These are phyloP conservation scores for Didymosphaeria variabile DNA, from an alignment of 2,329 filamentous ascomycete species.

Conservation along the genomic window DNA sequence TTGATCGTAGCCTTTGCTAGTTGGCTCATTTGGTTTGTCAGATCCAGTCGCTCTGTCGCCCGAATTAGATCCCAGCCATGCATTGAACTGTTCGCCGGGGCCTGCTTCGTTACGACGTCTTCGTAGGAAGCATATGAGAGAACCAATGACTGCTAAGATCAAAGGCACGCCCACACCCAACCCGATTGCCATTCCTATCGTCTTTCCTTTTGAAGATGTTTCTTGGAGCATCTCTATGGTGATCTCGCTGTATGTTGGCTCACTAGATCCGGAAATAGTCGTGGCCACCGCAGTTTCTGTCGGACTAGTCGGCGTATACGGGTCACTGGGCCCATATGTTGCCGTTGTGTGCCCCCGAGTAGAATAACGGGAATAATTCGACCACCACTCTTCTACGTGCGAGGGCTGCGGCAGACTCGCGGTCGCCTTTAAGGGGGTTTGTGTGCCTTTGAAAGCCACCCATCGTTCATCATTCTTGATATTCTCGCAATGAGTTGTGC, in stretches of 20 bases:
- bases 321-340: neutral
- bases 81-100: neutral
- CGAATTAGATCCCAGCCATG: neutral
- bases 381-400: constrained; percentile 15
- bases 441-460: constrained; percentile 17
- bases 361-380: constrained; percentile 7
- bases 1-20: constrained; percentile 8
- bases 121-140: constrained; percentile 12
- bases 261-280: neutral
- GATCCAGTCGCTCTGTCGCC: neutral
- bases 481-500: constrained; percentile 16
- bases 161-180: constrained; percentile 17
- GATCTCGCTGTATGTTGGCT: neutral
- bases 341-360: neutral
- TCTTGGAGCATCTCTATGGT: neutral
- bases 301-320: neutral
- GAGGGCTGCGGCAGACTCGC: constrained; percentile 14
- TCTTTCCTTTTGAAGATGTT: neutral
- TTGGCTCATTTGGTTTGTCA: neutral
- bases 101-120: constrained; percentile 5
- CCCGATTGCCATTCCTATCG: constrained; percentile 10
- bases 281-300: neutral
- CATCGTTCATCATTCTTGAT: constrained; percentile 11
- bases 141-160: constrained; percentile 12
- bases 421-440: constrained; percentile 8